Evolutionary conservation across 225 moss, liverwort and hornwort species (phyloP), one percentile per base, ranked within the genome.

Genomic region (Ulota crispa): DNA sequence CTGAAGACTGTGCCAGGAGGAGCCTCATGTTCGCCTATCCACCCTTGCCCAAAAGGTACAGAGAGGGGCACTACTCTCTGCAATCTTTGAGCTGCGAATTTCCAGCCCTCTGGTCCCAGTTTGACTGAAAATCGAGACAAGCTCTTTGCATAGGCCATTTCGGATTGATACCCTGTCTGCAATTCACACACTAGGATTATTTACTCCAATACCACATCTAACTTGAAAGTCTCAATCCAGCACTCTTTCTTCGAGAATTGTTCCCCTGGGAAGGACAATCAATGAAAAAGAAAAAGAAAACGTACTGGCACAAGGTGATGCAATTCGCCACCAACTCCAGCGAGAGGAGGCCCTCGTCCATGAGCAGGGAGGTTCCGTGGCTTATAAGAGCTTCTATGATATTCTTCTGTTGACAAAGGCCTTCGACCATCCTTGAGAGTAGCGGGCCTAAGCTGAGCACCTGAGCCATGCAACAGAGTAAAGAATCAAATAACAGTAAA

Each of bases 321-420:
- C 61, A 91, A 90, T 79, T 99, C 96, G 31, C 99, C 99, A 83
- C 99, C 99, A 76, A 99, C 91, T 73, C 96, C 99, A 52, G 88
- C 89, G 42, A 99, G 92, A 70, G 94, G 91, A 57, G 93, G 96
- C 68, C 96, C 96, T 83, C 92, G 89, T 80, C 99, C 94, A 83
- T 96, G 94, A 60, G 99, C 99, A 28, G 99, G 96, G 21, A 99
- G 91, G 47, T 90, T 92, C 32, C 99, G 91, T 69, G 89, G 95
- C 72, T 92, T 99, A 78, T 99, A 99, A 36, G 99, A 89, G 80
- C 93, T 99, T 83, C 99, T 91, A 72, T 96, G 99, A 78, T 99
- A 96, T 84, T 99, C 99, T 12, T 99, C 99, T 45, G 91, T 96
- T 36, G 99, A 94, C 70, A 96, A 87, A 64, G 99, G 99, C 70